Base-by-base conservation (phyloP, 1,284 basidiomycete species). In the Ceratobasidium sp. region DNA sequence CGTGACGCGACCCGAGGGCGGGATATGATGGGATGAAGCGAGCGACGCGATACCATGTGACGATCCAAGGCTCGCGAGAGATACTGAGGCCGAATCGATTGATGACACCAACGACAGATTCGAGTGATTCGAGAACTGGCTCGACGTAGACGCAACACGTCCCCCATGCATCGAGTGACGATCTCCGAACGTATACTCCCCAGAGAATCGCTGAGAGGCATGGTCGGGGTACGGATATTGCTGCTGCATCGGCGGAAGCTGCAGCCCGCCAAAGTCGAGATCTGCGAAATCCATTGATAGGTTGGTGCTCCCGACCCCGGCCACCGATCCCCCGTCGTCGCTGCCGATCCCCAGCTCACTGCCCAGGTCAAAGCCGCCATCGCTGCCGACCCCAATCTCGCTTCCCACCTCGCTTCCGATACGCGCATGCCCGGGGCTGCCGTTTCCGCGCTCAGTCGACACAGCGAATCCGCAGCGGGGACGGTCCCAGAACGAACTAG, bases 61-160 rank as follows among this genome's bases (percentile, higher is more conserved):
- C 42, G 57, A 64, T 5, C 57, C 71, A 7, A 74, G 46, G 9
- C 57, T 64, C 23, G 71, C 71, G 23, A 74, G 61, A 6, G 71
- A 74, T 3, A 74, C 61, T 17, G 71, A 74, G 33, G 71, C 71
- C 26, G 71, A 74, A 48, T 74, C 71, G 71, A 74, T 74, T 54
- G 71, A 74, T 15, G 71, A 74, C 23, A 48, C 46, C n/a, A 74
- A 48, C 46, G 71, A 74, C 13, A 74, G 54, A 40, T 74, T 74
- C 71, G 71, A 74, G 46, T 74, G 71, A 26, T 74, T 74, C 26
- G 69, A 73, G 33, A 73, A 73, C 44, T 73, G 69, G 71, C 28
- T 50, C 71, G 71, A 74, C 23, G 46, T 73, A 5, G 69, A 73
- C 6, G 57, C 69, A 4, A 57, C 69, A 20, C 56, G 42, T 23